Conservation (phyloP, 495 filamentous ascomycete genomes). For the Penicillium salamii region DNA sequence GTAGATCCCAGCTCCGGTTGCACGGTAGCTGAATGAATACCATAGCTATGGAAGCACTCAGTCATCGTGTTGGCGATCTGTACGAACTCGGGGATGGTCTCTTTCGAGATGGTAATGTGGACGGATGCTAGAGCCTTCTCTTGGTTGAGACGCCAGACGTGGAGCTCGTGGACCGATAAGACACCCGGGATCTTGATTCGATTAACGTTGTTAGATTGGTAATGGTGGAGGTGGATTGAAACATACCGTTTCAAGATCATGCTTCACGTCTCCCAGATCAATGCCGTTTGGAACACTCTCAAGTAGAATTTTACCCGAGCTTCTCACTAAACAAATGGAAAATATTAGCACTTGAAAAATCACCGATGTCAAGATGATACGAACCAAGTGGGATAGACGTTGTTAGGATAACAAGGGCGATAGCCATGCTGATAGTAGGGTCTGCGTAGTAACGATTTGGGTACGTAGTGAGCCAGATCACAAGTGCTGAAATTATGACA, state of each 20-base stretch:
- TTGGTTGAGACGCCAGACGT: constrained; percentile 48
- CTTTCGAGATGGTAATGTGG: constrained; percentile 33
- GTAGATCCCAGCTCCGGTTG: constrained; percentile 40
- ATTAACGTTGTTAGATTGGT: not conserved
- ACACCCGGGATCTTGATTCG: constrained; percentile 33
- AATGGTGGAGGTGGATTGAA: no score
- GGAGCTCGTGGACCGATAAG: constrained; percentile 41
- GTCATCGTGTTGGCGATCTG: constrained; percentile 33
- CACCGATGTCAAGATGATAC: not conserved
- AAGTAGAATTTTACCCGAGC: no score
- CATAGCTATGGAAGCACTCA: constrained; percentile 48
- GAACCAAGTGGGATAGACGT: constrained; percentile 39
- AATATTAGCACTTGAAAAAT: no score
- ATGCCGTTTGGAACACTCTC: no score
- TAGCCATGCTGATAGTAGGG: constrained; percentile 43
- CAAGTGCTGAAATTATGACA: constrained; percentile 39
- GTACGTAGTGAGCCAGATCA: constrained; percentile 41
- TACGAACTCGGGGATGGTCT: constrained; percentile 26
- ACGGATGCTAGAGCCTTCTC: constrained; percentile 42
- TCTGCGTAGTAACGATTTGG: constrained; percentile 43
- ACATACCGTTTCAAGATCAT: no score
- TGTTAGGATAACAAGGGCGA: constrained; percentile 43
- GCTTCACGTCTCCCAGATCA: no score
- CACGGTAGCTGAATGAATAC: constrained; percentile 43
- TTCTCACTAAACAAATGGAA: no score